phyloP scores from a whole-genome alignment of 2,329 filamentous ascomycete species.

The Fusarium praegraminearum region DNA sequence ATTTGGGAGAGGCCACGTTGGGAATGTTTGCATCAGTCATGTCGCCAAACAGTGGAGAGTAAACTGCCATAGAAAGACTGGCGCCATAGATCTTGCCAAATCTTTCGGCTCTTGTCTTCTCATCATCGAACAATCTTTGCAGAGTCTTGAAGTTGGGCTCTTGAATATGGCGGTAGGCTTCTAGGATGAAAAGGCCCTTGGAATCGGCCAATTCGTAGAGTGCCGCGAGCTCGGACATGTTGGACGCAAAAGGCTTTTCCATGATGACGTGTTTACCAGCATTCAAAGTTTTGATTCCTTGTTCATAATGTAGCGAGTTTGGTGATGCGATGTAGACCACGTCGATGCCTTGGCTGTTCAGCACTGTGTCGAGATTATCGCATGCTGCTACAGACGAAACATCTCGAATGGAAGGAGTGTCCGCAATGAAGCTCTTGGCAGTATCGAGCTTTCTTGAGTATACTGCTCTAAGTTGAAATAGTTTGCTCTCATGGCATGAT shows the following conservation, averaged over 20 bases:
- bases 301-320: conserved; percentile 38
- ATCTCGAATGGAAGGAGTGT: conserved; percentile 32
- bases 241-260: conserved; percentile 40
- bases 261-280: conserved; percentile 35
- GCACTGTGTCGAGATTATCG: conserved; percentile 28
- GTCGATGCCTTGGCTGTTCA: conserved; percentile 11
- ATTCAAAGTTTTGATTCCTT: conserved; percentile 21
- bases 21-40: conserved; percentile 24
- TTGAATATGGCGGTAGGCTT: conserved; percentile 40
- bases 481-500: conserved; percentile 34
- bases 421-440: conserved; percentile 25
- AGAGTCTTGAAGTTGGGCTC: conserved; percentile 40
- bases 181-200: conserved; percentile 23
- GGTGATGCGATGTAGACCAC: conserved; percentile 38
- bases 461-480: conserved; percentile 26
- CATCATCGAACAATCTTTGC: conserved; percentile 29
- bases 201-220: conserved; percentile 36
- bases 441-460: conserved; percentile 37
- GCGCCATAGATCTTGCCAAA: conserved; percentile 32
- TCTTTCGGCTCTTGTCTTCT: conserved; percentile 18
- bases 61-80: conserved; percentile 32
- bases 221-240: conserved; percentile 18
- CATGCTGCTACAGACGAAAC: conserved; percentile 6
- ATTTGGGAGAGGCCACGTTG: conserved; percentile 33
- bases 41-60: conserved; percentile 17